phyloP scores from a whole-genome alignment of 352 stramenopile species.

The Phytopythium montanum region DNA sequence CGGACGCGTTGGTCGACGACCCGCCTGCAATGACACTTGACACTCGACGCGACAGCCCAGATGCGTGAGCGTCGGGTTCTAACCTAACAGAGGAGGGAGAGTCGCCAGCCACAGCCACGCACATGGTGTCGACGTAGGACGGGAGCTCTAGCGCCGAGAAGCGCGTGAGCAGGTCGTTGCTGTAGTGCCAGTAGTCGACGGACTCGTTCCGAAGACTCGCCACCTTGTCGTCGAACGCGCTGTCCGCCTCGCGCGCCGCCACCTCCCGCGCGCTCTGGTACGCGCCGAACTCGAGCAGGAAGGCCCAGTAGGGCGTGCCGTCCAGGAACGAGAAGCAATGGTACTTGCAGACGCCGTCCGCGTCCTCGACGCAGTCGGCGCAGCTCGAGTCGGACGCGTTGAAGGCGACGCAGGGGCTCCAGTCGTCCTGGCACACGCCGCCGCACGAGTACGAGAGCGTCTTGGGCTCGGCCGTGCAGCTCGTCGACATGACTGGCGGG shows the following conservation, averaged over 20 bases:
- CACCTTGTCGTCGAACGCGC: background rate
- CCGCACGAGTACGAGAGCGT: constrained; percentile 2
- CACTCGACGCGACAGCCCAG: background rate
- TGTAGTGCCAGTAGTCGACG: background rate
- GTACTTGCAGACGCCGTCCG: background rate
- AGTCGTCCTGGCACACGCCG: background rate
- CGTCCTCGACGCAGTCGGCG: background rate
- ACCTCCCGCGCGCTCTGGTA: background rate
- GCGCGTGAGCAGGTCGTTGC: background rate
- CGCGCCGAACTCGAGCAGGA: background rate
- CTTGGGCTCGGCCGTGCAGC: background rate
- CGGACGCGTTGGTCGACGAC: background rate
- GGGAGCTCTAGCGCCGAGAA: background rate
- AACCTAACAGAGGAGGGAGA: no score
- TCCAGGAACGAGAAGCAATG: constrained; percentile 1
- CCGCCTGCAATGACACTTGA: background rate
- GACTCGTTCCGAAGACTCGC: background rate
- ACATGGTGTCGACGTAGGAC: background rate
- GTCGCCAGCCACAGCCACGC: background rate
- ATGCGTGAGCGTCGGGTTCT: background rate
- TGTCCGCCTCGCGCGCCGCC: background rate
- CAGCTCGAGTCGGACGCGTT: background rate
- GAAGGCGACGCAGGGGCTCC: background rate
- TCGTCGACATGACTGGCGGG: background rate
- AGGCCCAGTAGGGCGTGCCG: background rate